Conservation (phyloP, 2,329 filamentous ascomycete genomes). For the Pseudogymnoascus sp. region DNA sequence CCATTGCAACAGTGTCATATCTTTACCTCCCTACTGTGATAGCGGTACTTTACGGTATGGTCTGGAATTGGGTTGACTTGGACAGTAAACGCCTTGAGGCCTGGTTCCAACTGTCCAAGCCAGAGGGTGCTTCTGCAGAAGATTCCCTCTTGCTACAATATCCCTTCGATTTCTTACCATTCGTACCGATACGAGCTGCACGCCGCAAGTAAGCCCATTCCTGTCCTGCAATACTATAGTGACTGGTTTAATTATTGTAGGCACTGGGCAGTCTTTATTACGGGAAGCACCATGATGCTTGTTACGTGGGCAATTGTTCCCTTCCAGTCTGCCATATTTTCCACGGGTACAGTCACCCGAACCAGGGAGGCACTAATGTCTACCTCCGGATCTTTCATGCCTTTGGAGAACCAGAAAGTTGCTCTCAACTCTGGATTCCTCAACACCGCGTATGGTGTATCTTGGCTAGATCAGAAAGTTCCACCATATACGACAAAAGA, state of each 20-base stretch:
- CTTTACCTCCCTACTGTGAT: constrained; percentile 47
- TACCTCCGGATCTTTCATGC: constrained; percentile 23
- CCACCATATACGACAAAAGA: constrained; percentile 39
- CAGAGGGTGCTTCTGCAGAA: constrained; percentile 35
- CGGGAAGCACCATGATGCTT: constrained; percentile 40
- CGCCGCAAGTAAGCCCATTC: constrained; percentile 23
- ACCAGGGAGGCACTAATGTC: constrained; percentile 12
- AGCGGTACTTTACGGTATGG: constrained; percentile 47
- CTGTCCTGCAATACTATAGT: constrained; percentile 13
- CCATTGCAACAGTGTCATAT: constrained; percentile 34
- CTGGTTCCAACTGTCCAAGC: constrained; percentile 49
- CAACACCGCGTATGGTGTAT: constrained; percentile 39
- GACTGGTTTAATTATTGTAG: constrained; percentile 23
- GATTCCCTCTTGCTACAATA: constrained; percentile 48
- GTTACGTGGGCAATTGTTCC: constrained; percentile 51
- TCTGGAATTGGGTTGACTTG: constrained; percentile 54
- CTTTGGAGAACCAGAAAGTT: constrained; percentile 26
- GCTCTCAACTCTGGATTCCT: constrained; percentile 33
- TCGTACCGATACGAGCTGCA: constrained; percentile 36
- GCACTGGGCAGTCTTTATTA: constrained; percentile 47
- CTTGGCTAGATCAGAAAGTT: constrained; percentile 38
- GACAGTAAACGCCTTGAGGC: constrained; percentile 53
- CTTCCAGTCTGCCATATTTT: constrained; percentile 48
- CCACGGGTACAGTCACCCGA: constrained; percentile 29
- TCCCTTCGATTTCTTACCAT: constrained; percentile 41